Conservation (phyloP, 192 early-diverging fungal species). For the Backusella mclennaniae region DNA sequence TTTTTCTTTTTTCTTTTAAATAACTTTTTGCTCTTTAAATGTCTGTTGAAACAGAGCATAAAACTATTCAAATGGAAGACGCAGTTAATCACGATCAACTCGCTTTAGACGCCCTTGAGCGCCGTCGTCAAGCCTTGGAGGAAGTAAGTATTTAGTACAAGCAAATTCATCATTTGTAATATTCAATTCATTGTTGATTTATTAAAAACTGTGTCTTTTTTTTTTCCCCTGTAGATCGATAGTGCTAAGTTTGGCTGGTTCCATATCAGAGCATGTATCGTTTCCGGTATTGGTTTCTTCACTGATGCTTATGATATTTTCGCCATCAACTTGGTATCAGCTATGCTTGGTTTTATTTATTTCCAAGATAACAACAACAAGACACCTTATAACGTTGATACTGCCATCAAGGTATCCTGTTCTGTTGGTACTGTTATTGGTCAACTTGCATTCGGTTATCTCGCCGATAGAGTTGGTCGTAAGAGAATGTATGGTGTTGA, state of each 20-base stretch:
- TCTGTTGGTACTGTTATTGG: conserved; percentile 90
- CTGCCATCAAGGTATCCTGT: conserved; percentile 83
- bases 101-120: conserved; percentile 12
- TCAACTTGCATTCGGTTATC: conserved; percentile 79
- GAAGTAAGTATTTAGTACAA: conserved; percentile 15
- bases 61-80: background rate
- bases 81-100: background rate
- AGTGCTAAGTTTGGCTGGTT: conserved; percentile 79
- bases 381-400: conserved; percentile 71
- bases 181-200: background rate
- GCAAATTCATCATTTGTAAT: background rate
- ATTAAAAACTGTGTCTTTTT: background rate
- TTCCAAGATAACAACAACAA: conserved; percentile 40
- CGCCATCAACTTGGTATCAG: conserved; percentile 83
- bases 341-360: conserved; percentile 79
- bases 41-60: conserved; percentile 1
- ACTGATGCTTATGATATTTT: conserved; percentile 96
- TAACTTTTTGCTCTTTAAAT: background rate
- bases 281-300: conserved; percentile 82
- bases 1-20: background rate
- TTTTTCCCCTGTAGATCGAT: conserved; percentile 50
- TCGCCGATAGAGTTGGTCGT: conserved; percentile 89
- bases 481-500: conserved; percentile 89
- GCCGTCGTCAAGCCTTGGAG: conserved; percentile 24
- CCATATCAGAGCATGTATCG: conserved; percentile 70